A percentile compares a stretch with the other conserved stretches of the same genome.
Evolutionary conservation across 2,329 filamentous ascomycete genomes (phyloP).

Genomic region (Dactylellina parvicollis): DNA sequence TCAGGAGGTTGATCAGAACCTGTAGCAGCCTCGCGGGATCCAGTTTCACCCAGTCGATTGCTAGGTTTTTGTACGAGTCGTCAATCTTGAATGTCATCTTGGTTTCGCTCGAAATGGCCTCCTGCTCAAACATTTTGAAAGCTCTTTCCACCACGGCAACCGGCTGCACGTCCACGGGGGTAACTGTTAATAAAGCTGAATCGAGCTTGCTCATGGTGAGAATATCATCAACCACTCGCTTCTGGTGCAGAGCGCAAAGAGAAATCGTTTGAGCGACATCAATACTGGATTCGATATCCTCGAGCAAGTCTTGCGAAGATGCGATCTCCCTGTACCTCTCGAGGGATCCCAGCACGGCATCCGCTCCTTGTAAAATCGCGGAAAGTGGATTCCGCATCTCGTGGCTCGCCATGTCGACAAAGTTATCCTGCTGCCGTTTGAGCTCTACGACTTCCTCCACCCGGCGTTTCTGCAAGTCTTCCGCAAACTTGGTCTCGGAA

Average conservation of each 20-base stretch:
- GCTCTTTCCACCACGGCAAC: constrained; percentile 75
- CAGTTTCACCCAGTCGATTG: constrained; percentile 76
- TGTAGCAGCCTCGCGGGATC: constrained; percentile 80
- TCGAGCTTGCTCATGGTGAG: constrained; percentile 70
- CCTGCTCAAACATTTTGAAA: constrained; percentile 81
- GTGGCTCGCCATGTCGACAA: constrained; percentile 70
- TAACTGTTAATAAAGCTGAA: constrained; percentile 70
- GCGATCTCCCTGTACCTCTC: constrained; percentile 45
- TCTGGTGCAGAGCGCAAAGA: constrained; percentile 82
- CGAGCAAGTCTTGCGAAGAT: constrained; percentile 18
- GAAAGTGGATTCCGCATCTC: constrained; percentile 81
- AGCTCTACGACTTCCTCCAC: constrained; percentile 67
- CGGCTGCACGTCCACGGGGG: constrained; percentile 75
- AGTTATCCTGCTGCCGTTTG: constrained; percentile 78
- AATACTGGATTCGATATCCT: constrained; percentile 64
- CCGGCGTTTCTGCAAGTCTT: constrained; percentile 55
- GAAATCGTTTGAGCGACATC: constrained; percentile 85
- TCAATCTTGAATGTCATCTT: constrained; percentile 75
- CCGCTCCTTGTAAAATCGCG: constrained; percentile 78
- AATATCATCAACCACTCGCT: constrained; percentile 75
- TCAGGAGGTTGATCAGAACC: constrained; percentile 71
- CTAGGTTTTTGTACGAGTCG: constrained; percentile 72
- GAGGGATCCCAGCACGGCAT: constrained; percentile 69
- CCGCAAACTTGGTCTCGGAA: constrained; percentile 54
- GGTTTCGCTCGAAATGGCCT: constrained; percentile 77